Evolutionary conservation across 192 early-diverging fungal species (phyloP), one percentile per base, ranked within the genome.

Genomic region (Coemansia sp.): DNA sequence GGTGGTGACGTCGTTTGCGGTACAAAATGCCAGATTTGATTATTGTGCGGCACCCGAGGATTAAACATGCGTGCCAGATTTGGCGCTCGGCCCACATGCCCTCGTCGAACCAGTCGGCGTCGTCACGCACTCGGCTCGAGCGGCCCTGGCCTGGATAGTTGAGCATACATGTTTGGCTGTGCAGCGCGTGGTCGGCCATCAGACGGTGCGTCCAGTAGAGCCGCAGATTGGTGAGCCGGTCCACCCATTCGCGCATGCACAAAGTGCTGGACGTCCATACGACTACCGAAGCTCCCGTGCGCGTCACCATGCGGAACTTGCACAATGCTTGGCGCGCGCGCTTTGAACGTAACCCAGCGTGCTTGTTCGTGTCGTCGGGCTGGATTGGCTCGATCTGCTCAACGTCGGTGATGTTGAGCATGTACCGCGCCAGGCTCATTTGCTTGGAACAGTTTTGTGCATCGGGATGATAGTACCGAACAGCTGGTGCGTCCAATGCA

Each of bases 161-260:
- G 14, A 79, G 64, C 24, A 62, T 35, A 16, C 76, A 66, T 24
- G 61, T 63, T 19, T 69, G 71, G 61, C 71, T 74, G 49, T 64
- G 64, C 51, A 74, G 52, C 6, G 68, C 41, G 22, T 57, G 16
- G 50, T 82, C 81, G 12, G 72, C 63, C 32, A 71, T 64, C 41
- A 67, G 48, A 10, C 81, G 68, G 54, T 67, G 60, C 10, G 57
- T 58, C 81, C 81, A 82, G 69, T 82, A 82, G 43, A 45, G 19
- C 5, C 72, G 75, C 52, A 82, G 57, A 54, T 64, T 65, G 11
- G 58, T 54, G 8, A 82, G 74, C 24, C 75, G 65, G 19, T 48
- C 65, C 26, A 75, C 69, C 81, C 81, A 82, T 54, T 74, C 75
- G n/a, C 60, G 56, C 72, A 69, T 71, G n/a, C 72, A 72, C 27